A percentile compares a stretch with the other conserved stretches of the same genome.
Conservation (phyloP, 2,329 filamentous ascomycete species). For the Zalaria sp. region DNA sequence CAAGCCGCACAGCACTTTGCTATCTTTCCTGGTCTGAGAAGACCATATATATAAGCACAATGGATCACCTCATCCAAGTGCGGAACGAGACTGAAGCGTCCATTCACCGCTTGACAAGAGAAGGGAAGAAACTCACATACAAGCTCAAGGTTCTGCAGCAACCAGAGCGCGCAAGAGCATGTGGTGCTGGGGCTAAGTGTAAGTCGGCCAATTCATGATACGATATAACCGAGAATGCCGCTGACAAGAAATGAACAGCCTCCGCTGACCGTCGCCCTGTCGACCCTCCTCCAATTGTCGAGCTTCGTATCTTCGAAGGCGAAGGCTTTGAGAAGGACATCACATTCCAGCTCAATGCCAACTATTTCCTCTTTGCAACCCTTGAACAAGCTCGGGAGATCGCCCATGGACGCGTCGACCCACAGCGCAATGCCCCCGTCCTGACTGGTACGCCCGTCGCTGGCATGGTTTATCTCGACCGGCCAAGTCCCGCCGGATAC, state of each 20-base stretch:
- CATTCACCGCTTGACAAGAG: conserved; percentile 49
- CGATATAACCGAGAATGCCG: background rate
- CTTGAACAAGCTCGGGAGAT: conserved; percentile 75
- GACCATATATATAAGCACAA: conserved; percentile 2
- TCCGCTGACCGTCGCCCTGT: conserved; percentile 83
- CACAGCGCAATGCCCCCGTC: conserved; percentile 59
- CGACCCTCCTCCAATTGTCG: conserved; percentile 86
- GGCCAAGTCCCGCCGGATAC: conserved; percentile 67
- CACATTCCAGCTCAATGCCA: conserved; percentile 87
- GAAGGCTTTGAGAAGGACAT: conserved; percentile 34
- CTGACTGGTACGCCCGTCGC: conserved; percentile 89
- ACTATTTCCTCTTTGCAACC: conserved; percentile 93
- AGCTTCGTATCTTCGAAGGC: conserved; percentile 73
- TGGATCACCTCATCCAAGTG: conserved; percentile 30
- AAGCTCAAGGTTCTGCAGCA: conserved; percentile 79
- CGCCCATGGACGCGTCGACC: conserved; percentile 62
- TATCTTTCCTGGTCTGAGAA: background rate
- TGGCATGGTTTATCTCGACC: conserved; percentile 89
- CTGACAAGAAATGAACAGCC: conserved; percentile 32
- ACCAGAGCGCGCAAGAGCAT: conserved; percentile 85
- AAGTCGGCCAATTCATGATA: conserved; percentile 20
- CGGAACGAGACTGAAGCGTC: conserved; percentile 42
- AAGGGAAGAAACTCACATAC: conserved; percentile 69
- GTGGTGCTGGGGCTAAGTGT: conserved; percentile 93
- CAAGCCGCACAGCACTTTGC: background rate